These are phyloP conservation scores for Teunomyces kruisii DNA, from an alignment of 805 yeast genomes.

Conservation along the genomic window DNA sequence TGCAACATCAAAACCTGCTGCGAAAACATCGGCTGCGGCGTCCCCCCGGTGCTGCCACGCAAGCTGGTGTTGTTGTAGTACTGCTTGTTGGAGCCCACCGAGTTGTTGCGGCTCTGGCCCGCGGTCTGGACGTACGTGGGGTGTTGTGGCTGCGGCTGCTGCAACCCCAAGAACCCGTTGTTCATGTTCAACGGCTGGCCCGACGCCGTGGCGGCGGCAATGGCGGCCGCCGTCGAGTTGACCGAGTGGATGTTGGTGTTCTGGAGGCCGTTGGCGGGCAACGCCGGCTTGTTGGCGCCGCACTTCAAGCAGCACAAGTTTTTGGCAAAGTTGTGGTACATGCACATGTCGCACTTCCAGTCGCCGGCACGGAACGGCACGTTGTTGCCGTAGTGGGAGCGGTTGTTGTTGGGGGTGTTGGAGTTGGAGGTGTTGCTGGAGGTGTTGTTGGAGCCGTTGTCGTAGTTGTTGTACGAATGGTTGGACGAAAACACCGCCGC, in stretches of 20 bases:
- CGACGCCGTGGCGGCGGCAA: constrained; percentile 48
- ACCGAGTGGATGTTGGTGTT: constrained; percentile 28
- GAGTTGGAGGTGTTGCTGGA: not conserved
- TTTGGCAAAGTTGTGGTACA: constrained; percentile 91
- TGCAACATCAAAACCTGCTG: constrained; percentile 20
- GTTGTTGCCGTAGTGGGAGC: constrained; percentile 33
- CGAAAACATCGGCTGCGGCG: constrained; percentile 20
- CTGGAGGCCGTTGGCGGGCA: constrained; percentile 23
- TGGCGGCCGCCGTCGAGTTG: constrained; percentile 45
- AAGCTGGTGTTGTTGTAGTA: constrained; percentile 16
- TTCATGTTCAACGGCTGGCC: constrained; percentile 44
- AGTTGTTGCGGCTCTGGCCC: constrained; percentile 9
- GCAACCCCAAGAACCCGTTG: constrained; percentile 30
- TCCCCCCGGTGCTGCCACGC: constrained; percentile 17
- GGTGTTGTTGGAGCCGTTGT: constrained; percentile 11
- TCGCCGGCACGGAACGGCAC: constrained; percentile 98
- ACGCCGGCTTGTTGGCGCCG: constrained; percentile 62
- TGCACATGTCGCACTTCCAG: constrained; percentile 89
- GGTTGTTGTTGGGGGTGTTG: too few species aligned
- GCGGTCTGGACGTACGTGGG: constrained; percentile 9
- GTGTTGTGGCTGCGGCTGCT: constrained; percentile 36
- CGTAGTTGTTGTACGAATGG: not conserved
- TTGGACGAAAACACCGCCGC: too few species aligned
- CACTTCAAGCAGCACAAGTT: constrained; percentile 85
- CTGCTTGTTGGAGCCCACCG: constrained; percentile 11